These are phyloP conservation scores for Claviceps capensis DNA, from an alignment of 2,329 filamentous ascomycete genomes.

Conservation along the genomic window DNA sequence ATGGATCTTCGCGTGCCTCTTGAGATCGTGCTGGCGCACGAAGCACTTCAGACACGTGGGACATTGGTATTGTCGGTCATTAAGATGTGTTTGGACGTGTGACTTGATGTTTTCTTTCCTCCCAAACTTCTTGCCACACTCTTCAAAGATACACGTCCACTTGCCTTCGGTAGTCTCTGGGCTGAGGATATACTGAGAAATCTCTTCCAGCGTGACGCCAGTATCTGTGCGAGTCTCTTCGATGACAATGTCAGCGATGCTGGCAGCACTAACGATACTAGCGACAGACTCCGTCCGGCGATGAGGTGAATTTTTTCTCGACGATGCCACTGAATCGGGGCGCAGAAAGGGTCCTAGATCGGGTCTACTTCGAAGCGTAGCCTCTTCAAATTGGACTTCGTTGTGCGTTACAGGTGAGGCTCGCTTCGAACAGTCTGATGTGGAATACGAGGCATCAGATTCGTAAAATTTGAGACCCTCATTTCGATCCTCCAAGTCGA, in stretches of 20 bases:
- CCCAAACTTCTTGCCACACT: slow-evolving; percentile 84
- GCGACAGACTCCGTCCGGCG: slow-evolving; percentile 46
- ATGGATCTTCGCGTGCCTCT: slow-evolving; percentile 95
- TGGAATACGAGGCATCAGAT: slow-evolving; percentile 18
- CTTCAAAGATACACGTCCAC: slow-evolving; percentile 63
- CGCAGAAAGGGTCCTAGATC: slow-evolving; percentile 20
- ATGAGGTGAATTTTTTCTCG: slow-evolving; percentile 22
- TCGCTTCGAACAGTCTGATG: slow-evolving; percentile 35
- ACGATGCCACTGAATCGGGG: slow-evolving; percentile 8
- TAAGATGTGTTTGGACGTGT: slow-evolving; percentile 94
- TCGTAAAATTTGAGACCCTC: slow-evolving; percentile 21
- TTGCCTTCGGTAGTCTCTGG: slow-evolving; percentile 62
- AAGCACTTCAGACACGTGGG: slow-evolving; percentile 91
- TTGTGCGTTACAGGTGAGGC: slow-evolving; percentile 31
- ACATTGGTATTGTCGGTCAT: slow-evolving; percentile 89
- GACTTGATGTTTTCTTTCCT: slow-evolving; percentile 98
- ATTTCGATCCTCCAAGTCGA: slow-evolving; percentile 23
- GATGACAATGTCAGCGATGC: slow-evolving; percentile 48
- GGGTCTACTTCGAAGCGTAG: slow-evolving; percentile 29
- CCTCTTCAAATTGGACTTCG: slow-evolving; percentile 22
- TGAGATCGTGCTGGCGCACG: slow-evolving; percentile 91
- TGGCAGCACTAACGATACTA: slow-evolving; percentile 43
- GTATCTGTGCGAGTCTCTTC: slow-evolving; percentile 60
- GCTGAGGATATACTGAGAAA: slow-evolving; percentile 58
- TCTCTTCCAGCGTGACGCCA: slow-evolving; percentile 77